Percentiles rank a stretch among this genome's conserved stretches.
These are phyloP conservation scores for Thalassia testudinum DNA, from an alignment of 116 monocot species.

Conservation along the genomic window DNA sequence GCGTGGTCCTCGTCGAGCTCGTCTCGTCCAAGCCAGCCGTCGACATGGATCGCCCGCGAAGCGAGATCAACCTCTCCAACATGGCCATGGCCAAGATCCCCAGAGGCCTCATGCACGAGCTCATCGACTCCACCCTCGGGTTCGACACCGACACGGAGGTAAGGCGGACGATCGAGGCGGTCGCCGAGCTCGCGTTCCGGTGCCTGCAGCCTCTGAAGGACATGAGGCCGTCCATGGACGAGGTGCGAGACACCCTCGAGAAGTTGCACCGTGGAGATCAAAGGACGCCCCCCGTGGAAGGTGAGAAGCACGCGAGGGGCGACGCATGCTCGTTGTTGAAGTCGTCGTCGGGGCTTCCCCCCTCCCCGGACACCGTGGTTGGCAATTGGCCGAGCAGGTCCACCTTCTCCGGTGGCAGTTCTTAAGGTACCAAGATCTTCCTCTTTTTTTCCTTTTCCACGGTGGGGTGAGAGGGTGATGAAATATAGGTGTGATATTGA, in stretches of 20 bases:
- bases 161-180: conserved; percentile 29
- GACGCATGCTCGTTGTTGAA: neutral
- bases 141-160: conserved; percentile 18
- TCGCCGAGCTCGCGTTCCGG: conserved; percentile 67
- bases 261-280: neutral
- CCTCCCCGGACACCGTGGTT: conserved; percentile 28
- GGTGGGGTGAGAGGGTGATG: too few relatives aligned
- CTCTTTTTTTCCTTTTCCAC: too few relatives aligned
- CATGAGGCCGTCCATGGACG: conserved; percentile 55
- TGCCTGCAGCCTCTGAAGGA: conserved; percentile 62
- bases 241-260: conserved; percentile 19
- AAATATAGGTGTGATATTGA: too few relatives aligned
- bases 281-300: neutral
- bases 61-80: conserved; percentile 59
- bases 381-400: conserved; percentile 28
- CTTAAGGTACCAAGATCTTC: too few relatives aligned
- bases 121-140: conserved; percentile 42
- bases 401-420: conserved; percentile 30
- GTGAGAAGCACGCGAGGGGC: neutral
- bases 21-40: conserved; percentile 73
- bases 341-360: neutral
- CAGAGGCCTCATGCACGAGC: conserved; percentile 19
- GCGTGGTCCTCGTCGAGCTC: conserved; percentile 65
- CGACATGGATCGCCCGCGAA: conserved; percentile 28
- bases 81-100: conserved; percentile 57